These are phyloP conservation scores for Parafenestella ontariensis DNA, from an alignment of 2,329 filamentous ascomycete genomes.

Conservation along the genomic window DNA sequence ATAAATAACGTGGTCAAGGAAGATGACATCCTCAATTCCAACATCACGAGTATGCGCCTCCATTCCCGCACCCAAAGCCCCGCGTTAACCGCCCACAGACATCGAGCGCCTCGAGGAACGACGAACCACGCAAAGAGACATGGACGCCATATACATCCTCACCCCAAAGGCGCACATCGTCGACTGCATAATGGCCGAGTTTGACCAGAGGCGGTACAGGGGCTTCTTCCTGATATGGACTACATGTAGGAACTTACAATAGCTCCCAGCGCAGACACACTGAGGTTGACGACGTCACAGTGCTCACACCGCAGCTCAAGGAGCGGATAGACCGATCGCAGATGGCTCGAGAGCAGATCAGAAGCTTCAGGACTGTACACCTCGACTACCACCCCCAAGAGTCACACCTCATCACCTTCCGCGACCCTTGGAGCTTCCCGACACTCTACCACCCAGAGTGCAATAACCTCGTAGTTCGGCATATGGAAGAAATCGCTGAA, in stretches of 20 bases:
- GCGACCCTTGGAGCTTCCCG: conserved; percentile 95
- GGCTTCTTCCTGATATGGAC: conserved; percentile 87
- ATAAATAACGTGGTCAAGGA: conserved; percentile 91
- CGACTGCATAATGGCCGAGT: conserved; percentile 91
- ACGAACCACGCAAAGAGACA: conserved; percentile 81
- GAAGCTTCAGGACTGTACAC: conserved; percentile 81
- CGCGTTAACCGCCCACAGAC: conserved; percentile 65
- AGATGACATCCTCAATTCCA: conserved; percentile 96
- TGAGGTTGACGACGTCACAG: conserved; percentile 45
- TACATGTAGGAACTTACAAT: conserved; percentile 54
- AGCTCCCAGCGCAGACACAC: background rate
- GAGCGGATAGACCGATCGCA: conserved; percentile 76
- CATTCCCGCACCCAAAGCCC: background rate
- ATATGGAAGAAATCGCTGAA: conserved; percentile 85
- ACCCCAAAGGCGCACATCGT: conserved; percentile 87
- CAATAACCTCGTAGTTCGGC: conserved; percentile 79
- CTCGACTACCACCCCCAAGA: conserved; percentile 91
- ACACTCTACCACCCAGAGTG: conserved; percentile 90
- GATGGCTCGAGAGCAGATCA: conserved; percentile 74
- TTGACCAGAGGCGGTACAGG: conserved; percentile 83
- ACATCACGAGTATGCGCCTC: conserved; percentile 80
- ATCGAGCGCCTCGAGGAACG: conserved; percentile 93
- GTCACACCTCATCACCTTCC: conserved; percentile 87
- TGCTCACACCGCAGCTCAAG: conserved; percentile 73
- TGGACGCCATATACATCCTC: conserved; percentile 94